Conservation (phyloP, 2,329 filamentous ascomycete species). For the Neonectria neomacrospora region DNA sequence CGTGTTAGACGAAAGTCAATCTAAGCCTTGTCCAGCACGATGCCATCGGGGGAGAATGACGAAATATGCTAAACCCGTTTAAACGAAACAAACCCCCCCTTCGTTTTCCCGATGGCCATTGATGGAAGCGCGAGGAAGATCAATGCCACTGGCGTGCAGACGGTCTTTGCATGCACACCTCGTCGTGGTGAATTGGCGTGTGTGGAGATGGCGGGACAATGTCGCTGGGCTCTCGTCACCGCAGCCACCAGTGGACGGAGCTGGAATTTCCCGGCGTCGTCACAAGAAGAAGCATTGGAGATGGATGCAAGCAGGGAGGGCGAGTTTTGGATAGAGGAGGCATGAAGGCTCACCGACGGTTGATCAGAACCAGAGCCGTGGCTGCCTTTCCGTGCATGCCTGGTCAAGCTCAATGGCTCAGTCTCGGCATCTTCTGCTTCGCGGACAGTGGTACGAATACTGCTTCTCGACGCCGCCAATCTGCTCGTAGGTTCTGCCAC, state of each 20-base stretch:
- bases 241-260: constrained; percentile 7
- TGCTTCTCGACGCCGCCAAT: not conserved
- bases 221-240: not conserved
- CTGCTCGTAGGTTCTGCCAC: not conserved
- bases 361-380: not conserved
- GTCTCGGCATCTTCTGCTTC: not conserved
- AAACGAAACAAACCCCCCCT: constrained; percentile 17
- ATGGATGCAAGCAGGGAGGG: not conserved
- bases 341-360: not conserved
- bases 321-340: not conserved
- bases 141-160: not conserved
- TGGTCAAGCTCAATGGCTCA: not conserved
- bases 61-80: constrained; percentile 10
- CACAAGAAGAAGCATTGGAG: constrained; percentile 1
- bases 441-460: not conserved
- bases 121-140: not conserved
- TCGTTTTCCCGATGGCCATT: not conserved
- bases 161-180: not conserved
- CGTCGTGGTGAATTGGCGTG: not conserved
- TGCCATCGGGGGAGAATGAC: constrained; percentile 12
- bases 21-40: not conserved
- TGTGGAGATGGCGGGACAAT: constrained; percentile 6
- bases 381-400: not conserved
- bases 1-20: not conserved
- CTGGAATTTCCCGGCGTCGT: constrained; percentile 11